Evolutionary conservation across 1,284 basidiomycete species (phyloP), one percentile per base, ranked within the genome.

Genomic region (Cryptococcus maquisensis): DNA sequence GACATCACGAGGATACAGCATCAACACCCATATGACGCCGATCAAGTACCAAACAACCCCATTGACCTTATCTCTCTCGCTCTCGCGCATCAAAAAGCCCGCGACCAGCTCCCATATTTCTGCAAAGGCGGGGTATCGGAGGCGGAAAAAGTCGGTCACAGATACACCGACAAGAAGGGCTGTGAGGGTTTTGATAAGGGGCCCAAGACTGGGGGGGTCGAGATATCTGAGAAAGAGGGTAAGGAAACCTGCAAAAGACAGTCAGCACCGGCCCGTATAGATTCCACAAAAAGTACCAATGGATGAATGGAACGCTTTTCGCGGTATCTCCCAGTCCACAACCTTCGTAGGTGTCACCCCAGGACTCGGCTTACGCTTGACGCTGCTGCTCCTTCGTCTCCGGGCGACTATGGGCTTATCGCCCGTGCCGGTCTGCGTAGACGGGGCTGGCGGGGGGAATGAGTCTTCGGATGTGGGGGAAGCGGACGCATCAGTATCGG

Each of bases 21-120:
- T 77, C 20, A 98, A 81, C 32, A 86, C 88, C 67, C 86, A 83
- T 60, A 93, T 84, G 63, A 91, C 91, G 18, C 95, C 95, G 28
- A 95, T 76, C 50, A 98, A 86, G 73, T 98, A 98, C 90, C 91
- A 98, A 44, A 97, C 85, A 28, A 95, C 91, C 4, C 95, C 95
- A 67, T 93, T 93, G 15, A 85, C 82, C 43, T 82, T 79, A 52
- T 86, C 86, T 79, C 87, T 88, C 79, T 97, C 94, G 62, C 85
- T 86, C 63, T 94, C 90, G 16, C 93, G 84, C 95, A 98, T 98
- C 52, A 98, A 82, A 69, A 90, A 86, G 20, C 95, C 94, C 1
- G 95, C 76, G 32, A 79, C 76, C 15, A 78, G 76, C 73, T 97
- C 94, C 72, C 93, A 98, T 7, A 85, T 63, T 42, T 70, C 77